Conservation (phyloP, 2,329 filamentous ascomycete genomes). For the Cladosporium sp. region DNA sequence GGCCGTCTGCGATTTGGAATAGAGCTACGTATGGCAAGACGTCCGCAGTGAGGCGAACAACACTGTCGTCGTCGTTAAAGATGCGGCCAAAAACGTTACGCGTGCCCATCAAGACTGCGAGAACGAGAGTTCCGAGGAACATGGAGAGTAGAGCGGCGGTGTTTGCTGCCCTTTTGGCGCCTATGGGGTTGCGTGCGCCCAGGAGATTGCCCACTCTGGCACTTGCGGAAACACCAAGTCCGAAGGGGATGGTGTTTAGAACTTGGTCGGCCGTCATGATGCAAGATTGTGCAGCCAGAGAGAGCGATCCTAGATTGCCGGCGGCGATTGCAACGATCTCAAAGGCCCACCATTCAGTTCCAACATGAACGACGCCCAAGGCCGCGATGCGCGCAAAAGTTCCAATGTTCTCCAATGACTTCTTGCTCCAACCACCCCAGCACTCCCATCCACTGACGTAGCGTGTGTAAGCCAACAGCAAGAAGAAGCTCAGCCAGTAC, state of each 20-base stretch:
- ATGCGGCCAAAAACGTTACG: slow-evolving; percentile 73
- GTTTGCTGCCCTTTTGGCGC: slow-evolving; percentile 72
- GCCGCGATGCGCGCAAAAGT: slow-evolving; percentile 74
- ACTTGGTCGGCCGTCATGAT: slow-evolving; percentile 84
- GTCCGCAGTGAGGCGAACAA: slow-evolving; percentile 70
- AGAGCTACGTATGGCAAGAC: slow-evolving; percentile 85
- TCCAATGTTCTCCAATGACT: slow-evolving; percentile 65
- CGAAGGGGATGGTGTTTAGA: slow-evolving; percentile 82
- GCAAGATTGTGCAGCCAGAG: slow-evolving; percentile 79
- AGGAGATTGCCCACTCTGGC: slow-evolving; percentile 78
- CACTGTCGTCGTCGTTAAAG: slow-evolving; percentile 75
- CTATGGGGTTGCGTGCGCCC: slow-evolving; percentile 64
- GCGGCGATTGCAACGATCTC: slow-evolving; percentile 85
- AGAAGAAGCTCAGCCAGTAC: slow-evolving; percentile 80
- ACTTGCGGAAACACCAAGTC: slow-evolving; percentile 78
- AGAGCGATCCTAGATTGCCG: slow-evolving; percentile 73
- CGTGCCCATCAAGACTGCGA: slow-evolving; percentile 68
- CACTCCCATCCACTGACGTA: slow-evolving; percentile 72
- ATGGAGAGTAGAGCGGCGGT: slow-evolving; percentile 73
- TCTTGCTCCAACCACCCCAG: slow-evolving; percentile 73
- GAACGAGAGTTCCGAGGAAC: slow-evolving; percentile 65
- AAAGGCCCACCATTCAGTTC: slow-evolving; percentile 91
- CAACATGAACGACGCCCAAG: slow-evolving; percentile 78
- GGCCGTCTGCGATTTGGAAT: slow-evolving; percentile 85
- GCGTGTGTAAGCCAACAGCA: slow-evolving; percentile 71